These are phyloP conservation scores for Rhynchospora breviuscula DNA, from an alignment of 176 grass and related monocot genomes.

Conservation along the genomic window DNA sequence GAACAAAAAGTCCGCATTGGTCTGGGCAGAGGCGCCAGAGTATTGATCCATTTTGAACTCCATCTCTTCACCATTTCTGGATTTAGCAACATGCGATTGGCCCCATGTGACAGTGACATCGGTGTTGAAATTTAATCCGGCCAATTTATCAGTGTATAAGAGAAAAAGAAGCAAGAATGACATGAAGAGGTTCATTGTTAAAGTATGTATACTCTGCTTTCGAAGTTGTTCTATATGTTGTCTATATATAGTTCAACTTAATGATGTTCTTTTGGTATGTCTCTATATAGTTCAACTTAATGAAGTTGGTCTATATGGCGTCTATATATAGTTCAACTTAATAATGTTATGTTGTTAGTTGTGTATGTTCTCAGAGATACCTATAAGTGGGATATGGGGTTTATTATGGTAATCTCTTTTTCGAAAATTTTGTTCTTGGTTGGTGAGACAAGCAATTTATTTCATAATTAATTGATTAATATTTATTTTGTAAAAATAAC, in stretches of 20 bases:
- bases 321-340: neutral
- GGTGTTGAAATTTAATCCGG: constrained; percentile 24
- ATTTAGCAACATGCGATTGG: neutral
- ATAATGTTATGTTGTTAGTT: neutral
- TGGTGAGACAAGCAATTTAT: neutral
- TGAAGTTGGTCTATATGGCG: neutral
- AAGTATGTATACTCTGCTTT: neutral
- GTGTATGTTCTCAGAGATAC: neutral
- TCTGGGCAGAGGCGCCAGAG: constrained; percentile 13
- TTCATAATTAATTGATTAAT: neutral
- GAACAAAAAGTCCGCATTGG: constrained; percentile 19
- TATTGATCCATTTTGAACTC: constrained; percentile 25
- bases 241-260: neutral
- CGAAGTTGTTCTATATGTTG: neutral
- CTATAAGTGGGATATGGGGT: neutral
- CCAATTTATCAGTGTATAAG: constrained; percentile 7
- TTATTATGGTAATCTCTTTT: neutral
- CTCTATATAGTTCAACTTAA: no score
- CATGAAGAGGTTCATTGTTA: neutral
- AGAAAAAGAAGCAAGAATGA: constrained; percentile 10
- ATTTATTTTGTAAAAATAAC: neutral
- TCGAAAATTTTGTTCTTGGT: neutral
- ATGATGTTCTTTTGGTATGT: neutral
- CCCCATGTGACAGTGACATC: constrained; percentile 24
- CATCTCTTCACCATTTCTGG: constrained; percentile 16